These are phyloP conservation scores for Teunomyces barrocoloradensis DNA, from an alignment of 805 yeast species.

Conservation along the genomic window DNA sequence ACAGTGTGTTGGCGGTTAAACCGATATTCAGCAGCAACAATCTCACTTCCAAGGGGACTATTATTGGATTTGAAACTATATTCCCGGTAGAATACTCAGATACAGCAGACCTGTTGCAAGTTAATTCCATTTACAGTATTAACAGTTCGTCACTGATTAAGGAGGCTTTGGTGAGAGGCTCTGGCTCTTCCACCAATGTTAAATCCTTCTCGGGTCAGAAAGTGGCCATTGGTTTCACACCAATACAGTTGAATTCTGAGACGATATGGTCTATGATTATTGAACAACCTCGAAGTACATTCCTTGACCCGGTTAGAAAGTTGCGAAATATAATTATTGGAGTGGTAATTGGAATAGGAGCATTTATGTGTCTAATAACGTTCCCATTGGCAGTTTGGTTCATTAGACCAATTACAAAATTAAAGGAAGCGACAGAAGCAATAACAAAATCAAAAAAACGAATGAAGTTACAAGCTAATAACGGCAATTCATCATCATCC, in stretches of 20 bases:
- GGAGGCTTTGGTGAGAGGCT: slow-evolving; percentile 23
- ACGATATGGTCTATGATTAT: slow-evolving; percentile 70
- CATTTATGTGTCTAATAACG: slow-evolving; percentile 68
- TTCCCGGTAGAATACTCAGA: slow-evolving; percentile 22
- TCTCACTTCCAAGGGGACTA: slow-evolving; percentile 28
- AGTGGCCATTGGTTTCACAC: slow-evolving; percentile 37
- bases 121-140: slow-evolving; percentile 25
- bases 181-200: slow-evolving; percentile 31
- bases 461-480: not conserved
- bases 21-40: slow-evolving; percentile 23
- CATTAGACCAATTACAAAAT: slow-evolving; percentile 74
- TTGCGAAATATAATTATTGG: slow-evolving; percentile 71
- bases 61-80: slow-evolving; percentile 46
- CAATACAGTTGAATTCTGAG: slow-evolving; percentile 28
- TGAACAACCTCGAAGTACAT: slow-evolving; percentile 57
- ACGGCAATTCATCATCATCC: not conserved
- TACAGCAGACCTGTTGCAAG: slow-evolving; percentile 9
- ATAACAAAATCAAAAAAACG: slow-evolving; percentile 46
- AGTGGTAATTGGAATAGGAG: slow-evolving; percentile 76
- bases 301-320: slow-evolving; percentile 60
- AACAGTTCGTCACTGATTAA: slow-evolving; percentile 24
- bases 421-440: slow-evolving; percentile 80
- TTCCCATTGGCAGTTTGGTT: slow-evolving; percentile 83
- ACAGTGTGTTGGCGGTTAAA: slow-evolving; percentile 29
- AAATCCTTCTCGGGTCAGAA: slow-evolving; percentile 17